Base-by-base conservation (phyloP, 768 basidiomycete genomes). In the Phlebiopsis flavidoalba region DNA sequence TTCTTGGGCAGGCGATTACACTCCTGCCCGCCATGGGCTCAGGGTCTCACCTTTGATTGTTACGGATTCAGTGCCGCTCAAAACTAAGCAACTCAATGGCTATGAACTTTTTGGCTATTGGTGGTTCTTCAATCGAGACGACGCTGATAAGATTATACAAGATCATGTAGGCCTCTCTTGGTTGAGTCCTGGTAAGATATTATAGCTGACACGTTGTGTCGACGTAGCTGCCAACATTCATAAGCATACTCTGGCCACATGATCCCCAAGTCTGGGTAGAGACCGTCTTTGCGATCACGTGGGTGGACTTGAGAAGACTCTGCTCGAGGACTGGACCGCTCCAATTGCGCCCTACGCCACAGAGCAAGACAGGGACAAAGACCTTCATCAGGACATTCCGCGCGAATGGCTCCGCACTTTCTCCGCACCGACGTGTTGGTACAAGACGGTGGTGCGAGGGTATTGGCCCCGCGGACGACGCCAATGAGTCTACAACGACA, bases 21-120 rank as follows among this genome's bases (percentile, higher is more conserved):
- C 62, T 12, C 69, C n/a, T n/a, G n/a, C n/a, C n/a, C 73, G 0
- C 73, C 74, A 1, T 50, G 53, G 15, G 62, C 61, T 1, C 3
- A 43, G 17, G 40, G 10, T 8, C 17, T 12, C 40, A 43, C 11
- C 17, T 43, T 43, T 8, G 40, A 43, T n/a, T n/a, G n/a, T n/a
- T n/a, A n/a, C n/a, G 17, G 40, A 31, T 31, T 31, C n/a, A n/a
- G 6, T 31, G 26, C 6, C 6, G 26, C 26, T 31, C 26, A 31
- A 31, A n/a, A 31, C 6, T 3, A 67, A 66, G 56, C 57, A 71
- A 54, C 8, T 15, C 19, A 24, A 46, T 45, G 77, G 77, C 17
- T 71, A 70, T 22, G 77, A 79, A 17, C 55, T 75, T 14, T 64
- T 73, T 56, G 80, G 79, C 6, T 81, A 79, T 61, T 80, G 77